Conservation (phyloP, 805 yeast genomes). For the Cyberlindnera samutprakarnensis region DNA sequence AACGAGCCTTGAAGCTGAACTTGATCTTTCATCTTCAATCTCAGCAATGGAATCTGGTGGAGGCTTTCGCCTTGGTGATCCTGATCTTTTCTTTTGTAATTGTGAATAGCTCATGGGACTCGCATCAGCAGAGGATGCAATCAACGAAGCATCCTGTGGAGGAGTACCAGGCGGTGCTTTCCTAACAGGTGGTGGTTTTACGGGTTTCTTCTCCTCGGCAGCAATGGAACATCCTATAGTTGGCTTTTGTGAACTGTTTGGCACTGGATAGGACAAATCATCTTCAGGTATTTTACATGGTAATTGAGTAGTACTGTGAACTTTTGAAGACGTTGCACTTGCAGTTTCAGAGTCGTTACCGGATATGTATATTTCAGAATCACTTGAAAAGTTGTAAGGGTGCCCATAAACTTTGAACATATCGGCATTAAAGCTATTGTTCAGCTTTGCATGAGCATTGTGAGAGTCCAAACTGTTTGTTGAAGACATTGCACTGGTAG, state of each 20-base stretch:
- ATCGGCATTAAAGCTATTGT: too few species aligned
- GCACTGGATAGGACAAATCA: background rate
- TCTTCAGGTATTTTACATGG: background rate
- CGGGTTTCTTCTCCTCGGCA: background rate
- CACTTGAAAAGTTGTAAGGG: conserved; percentile 4
- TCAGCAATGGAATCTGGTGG: conserved; percentile 11
- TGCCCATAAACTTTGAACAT: conserved; percentile 3
- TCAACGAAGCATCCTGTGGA: too few species aligned
- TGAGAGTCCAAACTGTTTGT: conserved; percentile 14
- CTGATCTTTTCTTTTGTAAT: conserved; percentile 4
- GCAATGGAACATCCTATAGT: too few species aligned
- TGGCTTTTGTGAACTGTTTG: background rate
- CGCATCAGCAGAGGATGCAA: too few species aligned
- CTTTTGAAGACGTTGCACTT: too few species aligned
- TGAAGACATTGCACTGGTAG: conserved; percentile 14
- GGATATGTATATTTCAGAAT: conserved; percentile 5
- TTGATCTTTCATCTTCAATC: background rate
- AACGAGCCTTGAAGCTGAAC: too few species aligned
- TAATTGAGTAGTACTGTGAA: too few species aligned
- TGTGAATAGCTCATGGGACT: too few species aligned
- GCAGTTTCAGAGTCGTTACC: conserved; percentile 5
- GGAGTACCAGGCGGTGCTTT: conserved; percentile 22
- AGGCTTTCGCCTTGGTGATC: conserved; percentile 21
- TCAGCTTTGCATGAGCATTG: conserved; percentile 9
- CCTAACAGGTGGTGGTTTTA: conserved; percentile 5